Evolutionary conservation across 495 filamentous ascomycete species (phyloP).

Genomic region (Trichoderma asperelloides): DNA sequence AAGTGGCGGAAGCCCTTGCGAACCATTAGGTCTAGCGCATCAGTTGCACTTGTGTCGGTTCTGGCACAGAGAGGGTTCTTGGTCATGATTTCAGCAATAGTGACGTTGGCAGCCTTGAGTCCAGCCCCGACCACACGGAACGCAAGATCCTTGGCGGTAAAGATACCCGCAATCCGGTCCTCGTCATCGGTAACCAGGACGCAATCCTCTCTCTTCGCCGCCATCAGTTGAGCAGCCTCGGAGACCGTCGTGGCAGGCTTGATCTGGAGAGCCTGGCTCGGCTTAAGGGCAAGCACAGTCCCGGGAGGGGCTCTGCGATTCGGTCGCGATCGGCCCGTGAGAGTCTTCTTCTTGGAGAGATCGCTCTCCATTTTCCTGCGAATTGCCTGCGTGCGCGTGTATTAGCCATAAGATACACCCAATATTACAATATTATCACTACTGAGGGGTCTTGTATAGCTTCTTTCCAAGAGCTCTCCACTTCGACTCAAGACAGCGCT

Average conservation of each 20-base stretch:
- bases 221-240: conserved; percentile 97
- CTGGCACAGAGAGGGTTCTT: conserved; percentile 96
- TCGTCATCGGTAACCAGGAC: conserved; percentile 98
- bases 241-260: conserved; percentile 92
- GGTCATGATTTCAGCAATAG: conserved; percentile 98
- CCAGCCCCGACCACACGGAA: conserved; percentile 93
- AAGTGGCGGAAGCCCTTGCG: conserved; percentile 95
- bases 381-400: conserved; percentile 60
- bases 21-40: conserved; percentile 96
- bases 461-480: background rate
- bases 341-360: conserved; percentile 92
- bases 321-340: conserved; percentile 63
- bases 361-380: conserved; percentile 93
- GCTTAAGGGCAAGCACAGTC: conserved; percentile 88
- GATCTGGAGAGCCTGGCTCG: conserved; percentile 93
- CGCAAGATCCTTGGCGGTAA: conserved; percentile 96
- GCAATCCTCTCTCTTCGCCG: conserved; percentile 96
- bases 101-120: conserved; percentile 81
- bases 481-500: background rate
- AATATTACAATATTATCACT: background rate
- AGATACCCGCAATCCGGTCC: conserved; percentile 95
- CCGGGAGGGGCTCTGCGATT: conserved; percentile 91
- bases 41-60: conserved; percentile 96
- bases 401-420: conserved; percentile 19
- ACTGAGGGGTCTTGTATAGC: conserved; percentile 9